Base-by-base conservation (phyloP, 495 filamentous ascomycete genomes). In the Eremomyces bilateralis region DNA sequence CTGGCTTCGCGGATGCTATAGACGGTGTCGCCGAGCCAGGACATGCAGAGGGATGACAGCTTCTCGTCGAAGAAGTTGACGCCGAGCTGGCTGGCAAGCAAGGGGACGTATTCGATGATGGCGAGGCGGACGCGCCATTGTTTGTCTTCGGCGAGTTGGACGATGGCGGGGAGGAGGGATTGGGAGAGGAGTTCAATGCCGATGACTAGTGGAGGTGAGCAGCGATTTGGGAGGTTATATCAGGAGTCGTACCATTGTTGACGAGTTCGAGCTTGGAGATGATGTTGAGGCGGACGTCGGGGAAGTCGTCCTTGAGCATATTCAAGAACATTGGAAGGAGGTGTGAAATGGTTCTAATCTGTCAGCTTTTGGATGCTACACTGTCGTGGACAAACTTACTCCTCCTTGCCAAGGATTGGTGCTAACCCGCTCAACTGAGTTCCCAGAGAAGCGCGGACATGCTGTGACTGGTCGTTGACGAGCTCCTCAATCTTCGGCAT, bases 221-320 rank as follows among this genome's bases (percentile, higher is more conserved):
- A n/a, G n/a, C n/a, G n/a, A 10, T 18, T 16, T 32, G 35, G 5
- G 15, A 39, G 18, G 17, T 12, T 25, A 31, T 3, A 25, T 20
- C 11, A 34, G 16, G 12, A 15, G 29, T 30, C 54, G 42, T 63
- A 82, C 82, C 82, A 60, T 94, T 83, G 57, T 97, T 97, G 39
- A 97, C 90, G 36, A 85, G 65, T 56, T 97, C 88, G 32, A 97
- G 67, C 58, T 95, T 97, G 2, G 85, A 94, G 50, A 97, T 97
- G 51, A 97, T 97, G 57, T 95, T 90, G 25, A 97, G 65, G 27
- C 88, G 76, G 35, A 97, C 88, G 50, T 95, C 90, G 21, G 88
- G 88, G 57, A 93, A 95, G 47, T 97, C 88, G 52, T 97, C 88
- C 60, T 97, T 97, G 33, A 97, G 73, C 88, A 97, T 97, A 51